These are phyloP conservation scores for Corylus heterophylla DNA, from an alignment of 306 rosid genomes.

Conservation along the genomic window DNA sequence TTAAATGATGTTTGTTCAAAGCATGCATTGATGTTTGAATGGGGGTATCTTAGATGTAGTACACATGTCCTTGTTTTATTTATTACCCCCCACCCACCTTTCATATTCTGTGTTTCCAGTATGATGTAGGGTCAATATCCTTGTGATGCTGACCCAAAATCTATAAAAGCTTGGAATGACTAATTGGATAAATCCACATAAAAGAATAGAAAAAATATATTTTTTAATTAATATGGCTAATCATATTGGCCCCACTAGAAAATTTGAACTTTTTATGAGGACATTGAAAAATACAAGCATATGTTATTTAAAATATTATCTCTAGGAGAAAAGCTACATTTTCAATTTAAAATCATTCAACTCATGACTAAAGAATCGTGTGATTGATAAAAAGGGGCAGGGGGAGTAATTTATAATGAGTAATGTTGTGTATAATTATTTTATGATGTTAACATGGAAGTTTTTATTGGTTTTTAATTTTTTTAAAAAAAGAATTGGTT, in stretches of 20 bases:
- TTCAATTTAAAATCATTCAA: neutral
- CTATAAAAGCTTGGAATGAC: constrained; percentile 17
- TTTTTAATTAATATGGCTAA: neutral
- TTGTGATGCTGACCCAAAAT: constrained; percentile 37
- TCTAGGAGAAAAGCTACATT: neutral
- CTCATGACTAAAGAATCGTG: neutral
- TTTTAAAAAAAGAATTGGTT: too few relatives aligned
- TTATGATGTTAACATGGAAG: too few relatives aligned
- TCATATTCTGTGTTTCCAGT: constrained; percentile 27
- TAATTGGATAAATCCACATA: neutral
- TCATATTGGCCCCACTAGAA: constrained; percentile 9
- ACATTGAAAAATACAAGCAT: neutral
- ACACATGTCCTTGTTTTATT: constrained; percentile 40
- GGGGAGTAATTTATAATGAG: too few relatives aligned
- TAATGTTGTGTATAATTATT: too few relatives aligned
- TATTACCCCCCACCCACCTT: constrained; percentile 37
- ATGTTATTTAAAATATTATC: neutral
- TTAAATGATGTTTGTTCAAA: constrained; percentile 29
- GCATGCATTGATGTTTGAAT: constrained; percentile 27
- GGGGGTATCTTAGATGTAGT: constrained; percentile 18
- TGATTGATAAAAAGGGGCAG: neutral
- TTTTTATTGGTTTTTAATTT: too few relatives aligned
- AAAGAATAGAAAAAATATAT: neutral
- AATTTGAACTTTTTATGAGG: neutral
- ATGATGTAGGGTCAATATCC: constrained; percentile 32